Base-by-base conservation (phyloP, 345 rosid genomes). In the Gossypium rotundifolium region DNA sequence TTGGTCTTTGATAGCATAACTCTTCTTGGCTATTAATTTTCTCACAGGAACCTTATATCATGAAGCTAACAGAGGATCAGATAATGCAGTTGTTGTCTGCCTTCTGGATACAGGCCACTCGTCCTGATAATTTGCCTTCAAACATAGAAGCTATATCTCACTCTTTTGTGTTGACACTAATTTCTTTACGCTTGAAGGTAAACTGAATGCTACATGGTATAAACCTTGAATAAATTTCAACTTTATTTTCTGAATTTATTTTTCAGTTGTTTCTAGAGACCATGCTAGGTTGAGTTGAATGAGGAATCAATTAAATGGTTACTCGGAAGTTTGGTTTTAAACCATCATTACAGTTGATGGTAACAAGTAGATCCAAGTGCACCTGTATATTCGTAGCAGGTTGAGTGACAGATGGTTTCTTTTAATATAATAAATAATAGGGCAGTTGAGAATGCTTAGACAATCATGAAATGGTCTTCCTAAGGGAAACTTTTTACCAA, bases 71-170 rank as follows among this genome's bases (percentile, higher is more conserved):
- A 2, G 99, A 95, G 83, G 99, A 95, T 84, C 98, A 95, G 85
- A 85, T 93, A 4, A 79, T 91, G 78, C 98, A 88, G 66, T 78
- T 95, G 83, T 83, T 93, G 52, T 95, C 98, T 70, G 90, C 93
- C 63, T 89, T 91, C 80, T 93, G 99, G 98, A 79, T 88, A 59
- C 98, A 93, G 83, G 90, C 91, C 6, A 80, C 82, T 58, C 86
- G 88, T 76, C 87, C 96, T 0, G 96, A 95, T 79, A 91, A 87
- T 78, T 75, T 78, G 78, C 98, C 99, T 77, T 85, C 94, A 71
- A 91, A 89, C 84, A 61, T 93, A 75, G 98, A 91, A 86, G 96
- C 98, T 69, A 90, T 96, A 80, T 91, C 93, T 77, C 98, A 89
- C 84, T 96, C 98, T 74, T 88, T 90, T 74, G 78, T 74, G 76